Evolutionary conservation across 768 basidiomycete genomes (phyloP).

Genomic region (Trametes punicea): DNA sequence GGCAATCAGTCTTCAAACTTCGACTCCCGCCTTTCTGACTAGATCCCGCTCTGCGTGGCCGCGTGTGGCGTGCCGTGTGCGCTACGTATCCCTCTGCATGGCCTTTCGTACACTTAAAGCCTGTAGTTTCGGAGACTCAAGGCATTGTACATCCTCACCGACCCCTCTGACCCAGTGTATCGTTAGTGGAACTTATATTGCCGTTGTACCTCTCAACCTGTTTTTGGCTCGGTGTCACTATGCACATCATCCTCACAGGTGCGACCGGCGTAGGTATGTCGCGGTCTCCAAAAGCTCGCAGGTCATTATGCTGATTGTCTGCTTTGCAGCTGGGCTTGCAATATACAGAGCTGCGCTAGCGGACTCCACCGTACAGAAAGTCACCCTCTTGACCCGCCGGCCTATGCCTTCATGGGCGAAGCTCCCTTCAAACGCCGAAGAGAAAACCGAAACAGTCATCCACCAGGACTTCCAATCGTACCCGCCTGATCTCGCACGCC

Average conservation of each 20-base stretch:
- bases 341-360: constrained; percentile 32
- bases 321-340: constrained; percentile 32
- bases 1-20: no score
- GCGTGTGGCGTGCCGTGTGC: no score
- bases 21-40: no score
- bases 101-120: no score
- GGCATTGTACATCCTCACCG: no score
- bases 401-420: constrained; percentile 33
- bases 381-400: constrained; percentile 36
- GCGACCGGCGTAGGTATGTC: constrained; percentile 34
- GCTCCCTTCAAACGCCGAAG: constrained; percentile 25
- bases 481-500: constrained; percentile 27
- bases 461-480: constrained; percentile 35
- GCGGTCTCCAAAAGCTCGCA: neutral
- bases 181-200: no score
- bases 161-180: no score
- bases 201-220: no score
- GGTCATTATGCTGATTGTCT: neutral
- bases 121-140: no score
- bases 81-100: no score
- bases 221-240: neutral
- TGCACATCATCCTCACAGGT: constrained; percentile 33
- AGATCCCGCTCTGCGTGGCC: no score
- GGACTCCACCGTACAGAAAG: constrained; percentile 28
- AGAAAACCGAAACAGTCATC: constrained; percentile 32